A percentile compares a stretch with the other conserved stretches of the same genome.
Conservation (phyloP, 179 eudicot genomes). For the Actinidia arguta region DNA sequence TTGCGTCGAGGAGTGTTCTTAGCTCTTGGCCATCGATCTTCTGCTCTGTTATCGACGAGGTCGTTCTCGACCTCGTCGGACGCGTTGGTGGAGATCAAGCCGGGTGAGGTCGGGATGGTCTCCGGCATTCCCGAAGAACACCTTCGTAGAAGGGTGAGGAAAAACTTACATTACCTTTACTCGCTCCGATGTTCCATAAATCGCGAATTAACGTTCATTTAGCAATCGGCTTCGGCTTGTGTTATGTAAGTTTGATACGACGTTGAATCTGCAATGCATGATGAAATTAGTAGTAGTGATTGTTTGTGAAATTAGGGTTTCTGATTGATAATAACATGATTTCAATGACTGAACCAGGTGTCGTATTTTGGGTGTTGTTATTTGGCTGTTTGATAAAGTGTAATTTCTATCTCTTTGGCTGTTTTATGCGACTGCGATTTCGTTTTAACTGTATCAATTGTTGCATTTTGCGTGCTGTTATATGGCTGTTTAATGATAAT, state of each 20-base stretch:
- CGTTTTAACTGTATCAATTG: too few relatives aligned
- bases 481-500: too few relatives aligned
- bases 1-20: background rate
- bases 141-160: slow-evolving; percentile 52
- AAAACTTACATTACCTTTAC: too few relatives aligned
- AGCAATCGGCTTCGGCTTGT: background rate
- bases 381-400: background rate
- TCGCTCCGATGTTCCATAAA: background rate
- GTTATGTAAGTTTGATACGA: background rate
- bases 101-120: slow-evolving; percentile 61
- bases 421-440: background rate
- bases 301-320: background rate
- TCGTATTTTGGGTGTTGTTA: background rate
- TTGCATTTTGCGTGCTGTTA: too few relatives aligned
- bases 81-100: slow-evolving; percentile 51
- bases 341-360: background rate
- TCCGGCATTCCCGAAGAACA: slow-evolving; percentile 72
- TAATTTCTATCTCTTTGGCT: too few relatives aligned
- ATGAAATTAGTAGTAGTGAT: background rate
- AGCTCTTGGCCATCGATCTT: slow-evolving; percentile 21
- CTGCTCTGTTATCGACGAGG: slow-evolving; percentile 28
- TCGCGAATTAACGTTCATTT: too few relatives aligned
- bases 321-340: background rate
- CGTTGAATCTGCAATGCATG: background rate
- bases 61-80: slow-evolving; percentile 49